Evolutionary conservation across 768 basidiomycete genomes (phyloP), one percentile per base, ranked within the genome.

Genomic region (Cyclocybe aegerita): DNA sequence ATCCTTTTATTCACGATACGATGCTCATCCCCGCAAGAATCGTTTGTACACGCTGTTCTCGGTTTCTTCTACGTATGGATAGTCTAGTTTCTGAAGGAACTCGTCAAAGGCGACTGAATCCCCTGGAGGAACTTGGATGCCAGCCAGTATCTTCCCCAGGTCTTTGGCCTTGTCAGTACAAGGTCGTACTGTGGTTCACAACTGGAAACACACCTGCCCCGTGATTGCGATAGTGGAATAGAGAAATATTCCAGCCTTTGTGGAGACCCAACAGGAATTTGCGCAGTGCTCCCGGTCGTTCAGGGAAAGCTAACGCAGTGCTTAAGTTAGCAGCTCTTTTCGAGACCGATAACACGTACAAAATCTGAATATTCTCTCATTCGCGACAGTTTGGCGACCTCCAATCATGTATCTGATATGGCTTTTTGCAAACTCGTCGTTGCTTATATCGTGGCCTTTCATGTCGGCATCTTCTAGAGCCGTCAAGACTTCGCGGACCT

Each of bases 191-290:
- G 9, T 31, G 17, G 38, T 44, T 34, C 15, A 29, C 35, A 11
- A 23, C 9, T n/a, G 4, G 48, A 6, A 35, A 50, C 86, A 51
- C 58, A 92, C 95, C 95, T 63, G 89, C 93, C 30, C 97, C 97
- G 52, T 98, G 96, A 65, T 98, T 98, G 48, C 97, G 81, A 69
- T 99, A 99, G 66, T 99, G 97, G 74, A 98, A 99, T 56, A 99
- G 66, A 1, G 93, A 89, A 43, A 99, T 92, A 67, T 95, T 98
- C 94, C 95, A 98, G 17, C 85, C 86, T 14, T 80, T 73, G 31
- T 87, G 87, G 39, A 99, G 65, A 3, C 88, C 90, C 29, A 85
- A 75, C 52, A 99, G 75, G 75, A 98, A 99, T 57, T 89, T 91
- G 38, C 90, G 83, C 50, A 99, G 73, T 3, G 96, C 97, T 2